These are phyloP conservation scores for Annulohypoxylon maeteangense DNA, from an alignment of 495 filamentous ascomycete genomes.

Conservation along the genomic window DNA sequence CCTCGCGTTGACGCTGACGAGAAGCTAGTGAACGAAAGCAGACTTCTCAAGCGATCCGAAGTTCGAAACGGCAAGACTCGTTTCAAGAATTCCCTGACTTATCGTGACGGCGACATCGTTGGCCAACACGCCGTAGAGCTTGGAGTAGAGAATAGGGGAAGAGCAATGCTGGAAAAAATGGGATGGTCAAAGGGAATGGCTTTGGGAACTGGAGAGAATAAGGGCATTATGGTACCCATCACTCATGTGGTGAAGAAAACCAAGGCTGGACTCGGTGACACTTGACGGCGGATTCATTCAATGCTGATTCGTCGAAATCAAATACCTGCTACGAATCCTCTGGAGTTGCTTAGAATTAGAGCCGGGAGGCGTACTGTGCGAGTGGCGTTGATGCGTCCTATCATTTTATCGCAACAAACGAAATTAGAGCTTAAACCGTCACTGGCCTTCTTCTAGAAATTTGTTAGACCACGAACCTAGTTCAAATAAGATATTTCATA, in stretches of 20 bases:
- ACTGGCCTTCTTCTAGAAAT: neutral
- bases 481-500: neutral
- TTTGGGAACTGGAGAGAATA: slow-evolving; percentile 83
- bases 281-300: neutral
- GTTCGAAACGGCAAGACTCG: slow-evolving; percentile 30
- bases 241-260: slow-evolving; percentile 87
- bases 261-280: slow-evolving; percentile 85
- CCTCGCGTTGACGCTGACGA: slow-evolving; percentile 56
- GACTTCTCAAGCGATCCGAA: slow-evolving; percentile 38
- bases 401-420: neutral
- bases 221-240: slow-evolving; percentile 88
- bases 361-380: neutral
- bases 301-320: neutral
- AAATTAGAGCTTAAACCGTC: neutral
- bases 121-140: slow-evolving; percentile 87
- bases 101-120: slow-evolving; percentile 89
- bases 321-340: neutral
- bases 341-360: slow-evolving; percentile 12
- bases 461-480: neutral
- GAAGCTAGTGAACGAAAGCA: slow-evolving; percentile 43
- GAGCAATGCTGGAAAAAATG: slow-evolving; percentile 96
- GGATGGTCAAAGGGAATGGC: slow-evolving; percentile 91
- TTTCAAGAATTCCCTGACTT: slow-evolving; percentile 60
- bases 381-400: neutral
- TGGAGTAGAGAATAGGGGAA: slow-evolving; percentile 82